Evolutionary conservation across 1,284 basidiomycete species (phyloP), one percentile per base, ranked within the genome.

Genomic region (Polyporus tsugae): DNA sequence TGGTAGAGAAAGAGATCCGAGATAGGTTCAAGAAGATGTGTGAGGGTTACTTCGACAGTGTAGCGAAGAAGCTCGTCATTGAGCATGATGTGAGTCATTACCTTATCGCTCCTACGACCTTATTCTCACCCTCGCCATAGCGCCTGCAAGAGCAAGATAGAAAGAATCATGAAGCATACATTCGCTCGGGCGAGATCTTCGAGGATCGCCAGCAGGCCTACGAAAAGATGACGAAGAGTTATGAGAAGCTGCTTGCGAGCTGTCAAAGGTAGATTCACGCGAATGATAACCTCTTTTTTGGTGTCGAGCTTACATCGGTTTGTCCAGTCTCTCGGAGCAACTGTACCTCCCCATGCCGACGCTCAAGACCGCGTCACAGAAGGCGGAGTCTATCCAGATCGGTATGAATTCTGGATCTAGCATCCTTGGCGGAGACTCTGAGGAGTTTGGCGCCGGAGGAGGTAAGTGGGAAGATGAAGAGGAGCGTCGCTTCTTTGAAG

Each of bases 391-490:
- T 0, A 94, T 95, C 57, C 84, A 91, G 52, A 92, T 95, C 60
- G 89, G 91, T n/a, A 81, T 86, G 10, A 86, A 84, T 74, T 80
- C 81, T 0, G 78, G 75, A 35, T 83, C 75, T 49, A 84, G 79
- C 42, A 65, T 79, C 13, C 69, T 80, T 2, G 79, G 80, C 13
- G 81, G 82, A 64, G 87, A 91, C 19, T 85, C 87, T 2, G 85
- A 89, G 88, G 94, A 60, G 84, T 86, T 17, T 78, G 84, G 17
- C 2, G 29, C 29, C 29, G 93, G 95, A 3, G 92, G 93, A 5
- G 94, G 95, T 4, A 97, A 98, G 76, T 99, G 98, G 98, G 95
- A 97, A 78, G 98, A 99, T 75, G 98, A 99, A 72, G 98, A 99
- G 80, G 96, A 99, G 78, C 87, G 94, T 52, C 86, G 91, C 62